These are phyloP conservation scores for Trichosporon ovoides DNA, from an alignment of 1,284 basidiomycete species.

Conservation along the genomic window DNA sequence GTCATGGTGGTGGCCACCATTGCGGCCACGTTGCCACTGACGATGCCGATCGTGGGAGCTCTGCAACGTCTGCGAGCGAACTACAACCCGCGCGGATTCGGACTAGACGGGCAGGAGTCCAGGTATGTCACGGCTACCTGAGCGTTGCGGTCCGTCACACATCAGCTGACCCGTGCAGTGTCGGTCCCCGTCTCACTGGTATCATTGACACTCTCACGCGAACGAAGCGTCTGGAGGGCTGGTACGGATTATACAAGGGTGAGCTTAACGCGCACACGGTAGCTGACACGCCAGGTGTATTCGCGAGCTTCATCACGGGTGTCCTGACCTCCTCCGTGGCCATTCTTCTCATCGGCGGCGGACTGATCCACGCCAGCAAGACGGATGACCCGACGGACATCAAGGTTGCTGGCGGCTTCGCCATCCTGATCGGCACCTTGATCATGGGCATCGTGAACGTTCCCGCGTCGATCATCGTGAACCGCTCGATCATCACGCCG, in stretches of 20 bases:
- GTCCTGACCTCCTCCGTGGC: constrained; percentile 39
- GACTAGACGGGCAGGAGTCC: constrained; percentile 57
- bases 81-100: constrained; percentile 59
- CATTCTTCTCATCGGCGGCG: constrained; percentile 39
- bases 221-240: constrained; percentile 74
- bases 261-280: constrained; percentile 31
- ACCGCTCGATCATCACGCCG: constrained; percentile 78
- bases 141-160: neutral
- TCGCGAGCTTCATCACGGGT: constrained; percentile 66
- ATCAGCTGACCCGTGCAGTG: constrained; percentile 25
- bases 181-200: constrained; percentile 47
- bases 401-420: neutral
- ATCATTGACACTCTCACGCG: constrained; percentile 59
- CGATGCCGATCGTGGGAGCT: constrained; percentile 48
- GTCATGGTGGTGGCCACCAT: constrained; percentile 42
- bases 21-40: constrained; percentile 38
- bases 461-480: constrained; percentile 70
- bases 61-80: constrained; percentile 49
- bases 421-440: constrained; percentile 40
- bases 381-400: constrained; percentile 30
- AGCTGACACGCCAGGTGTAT: constrained; percentile 47
- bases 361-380: constrained; percentile 10
- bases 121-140: constrained; percentile 22
- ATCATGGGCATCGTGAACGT: constrained; percentile 55
- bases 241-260: constrained; percentile 79